Conservation (phyloP, 2,329 filamentous ascomycete species). For the Colletotrichum sp. region DNA sequence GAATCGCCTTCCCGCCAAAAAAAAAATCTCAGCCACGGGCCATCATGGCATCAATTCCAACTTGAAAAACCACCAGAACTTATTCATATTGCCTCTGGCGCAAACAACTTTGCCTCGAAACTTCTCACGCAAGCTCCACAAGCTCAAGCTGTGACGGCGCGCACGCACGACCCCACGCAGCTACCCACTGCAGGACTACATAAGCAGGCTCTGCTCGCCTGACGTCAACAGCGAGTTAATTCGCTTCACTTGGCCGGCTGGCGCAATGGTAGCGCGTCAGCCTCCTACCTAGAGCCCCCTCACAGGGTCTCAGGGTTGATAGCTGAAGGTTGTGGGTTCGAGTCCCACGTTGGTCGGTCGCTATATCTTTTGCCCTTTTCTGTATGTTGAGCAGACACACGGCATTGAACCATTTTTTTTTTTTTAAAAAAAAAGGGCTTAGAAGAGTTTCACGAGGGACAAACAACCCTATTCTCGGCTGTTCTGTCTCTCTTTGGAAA, state of each 20-base stretch:
- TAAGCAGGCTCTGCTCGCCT: background rate
- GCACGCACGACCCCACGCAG: background rate
- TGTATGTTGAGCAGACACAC: background rate
- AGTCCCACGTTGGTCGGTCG: slow-evolving; percentile 21
- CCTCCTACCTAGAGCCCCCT: slow-evolving; percentile 7
- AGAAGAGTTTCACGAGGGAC: too few relatives aligned
- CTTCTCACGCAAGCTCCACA: background rate
- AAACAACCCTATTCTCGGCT: too few relatives aligned
- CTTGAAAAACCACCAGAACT: background rate
- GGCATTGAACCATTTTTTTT: too few relatives aligned
- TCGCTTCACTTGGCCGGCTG: slow-evolving; percentile 8
- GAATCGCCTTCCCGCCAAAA: background rate
- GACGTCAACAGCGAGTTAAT: background rate
- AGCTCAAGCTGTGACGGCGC: background rate
- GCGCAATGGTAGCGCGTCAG: slow-evolving; percentile 22
- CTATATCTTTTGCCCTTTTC: background rate
- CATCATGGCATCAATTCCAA: background rate
- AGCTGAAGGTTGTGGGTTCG: slow-evolving; percentile 22
- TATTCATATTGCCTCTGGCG: background rate
- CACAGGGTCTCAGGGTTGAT: background rate
- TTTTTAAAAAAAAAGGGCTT: too few relatives aligned
- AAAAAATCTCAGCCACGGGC: background rate
- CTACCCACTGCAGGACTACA: background rate
- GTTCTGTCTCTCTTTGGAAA: too few relatives aligned
- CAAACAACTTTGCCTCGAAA: background rate